A percentile compares a stretch with the other conserved stretches of the same genome.
phyloP scores from a whole-genome alignment of 805 yeast genomes.

The Saturnispora bothae region DNA sequence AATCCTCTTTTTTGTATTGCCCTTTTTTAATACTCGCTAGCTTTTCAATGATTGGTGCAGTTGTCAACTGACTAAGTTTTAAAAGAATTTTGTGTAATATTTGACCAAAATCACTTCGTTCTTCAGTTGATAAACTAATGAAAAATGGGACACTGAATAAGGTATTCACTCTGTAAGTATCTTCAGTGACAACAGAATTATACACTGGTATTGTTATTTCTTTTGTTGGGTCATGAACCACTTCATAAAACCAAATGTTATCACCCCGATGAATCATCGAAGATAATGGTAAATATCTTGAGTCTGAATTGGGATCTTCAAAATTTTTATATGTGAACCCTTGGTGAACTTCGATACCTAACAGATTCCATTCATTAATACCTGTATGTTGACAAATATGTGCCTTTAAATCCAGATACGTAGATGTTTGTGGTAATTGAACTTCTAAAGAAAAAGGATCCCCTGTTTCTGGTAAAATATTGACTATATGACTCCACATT shows the following conservation, averaged over 20 bases:
- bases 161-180: constrained; percentile 26
- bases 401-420: constrained; percentile 49
- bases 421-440: constrained; percentile 57
- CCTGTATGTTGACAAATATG: constrained; percentile 45
- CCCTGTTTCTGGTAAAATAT: constrained; percentile 49
- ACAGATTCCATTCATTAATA: constrained; percentile 28
- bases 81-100: constrained; percentile 49
- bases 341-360: constrained; percentile 55
- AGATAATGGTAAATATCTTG: constrained; percentile 54
- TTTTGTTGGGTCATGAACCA: constrained; percentile 30
- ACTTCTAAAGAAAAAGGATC: constrained; percentile 49
- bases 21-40: constrained; percentile 14
- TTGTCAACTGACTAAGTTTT: constrained; percentile 37
- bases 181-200: constrained; percentile 32
- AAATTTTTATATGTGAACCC: constrained; percentile 60
- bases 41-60: constrained; percentile 28
- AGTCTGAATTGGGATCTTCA: constrained; percentile 41
- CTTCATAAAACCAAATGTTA: constrained; percentile 49
- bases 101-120: constrained; percentile 43
- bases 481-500: constrained; percentile 58
- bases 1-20: constrained; percentile 17
- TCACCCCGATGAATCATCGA: constrained; percentile 59
- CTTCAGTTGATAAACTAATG: constrained; percentile 41
- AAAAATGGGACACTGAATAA: constrained; percentile 74
- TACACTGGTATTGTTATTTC: constrained; percentile 54